Base-by-base conservation (phyloP, 2,329 filamentous ascomycete genomes). In the Fusarium chuoi region DNA sequence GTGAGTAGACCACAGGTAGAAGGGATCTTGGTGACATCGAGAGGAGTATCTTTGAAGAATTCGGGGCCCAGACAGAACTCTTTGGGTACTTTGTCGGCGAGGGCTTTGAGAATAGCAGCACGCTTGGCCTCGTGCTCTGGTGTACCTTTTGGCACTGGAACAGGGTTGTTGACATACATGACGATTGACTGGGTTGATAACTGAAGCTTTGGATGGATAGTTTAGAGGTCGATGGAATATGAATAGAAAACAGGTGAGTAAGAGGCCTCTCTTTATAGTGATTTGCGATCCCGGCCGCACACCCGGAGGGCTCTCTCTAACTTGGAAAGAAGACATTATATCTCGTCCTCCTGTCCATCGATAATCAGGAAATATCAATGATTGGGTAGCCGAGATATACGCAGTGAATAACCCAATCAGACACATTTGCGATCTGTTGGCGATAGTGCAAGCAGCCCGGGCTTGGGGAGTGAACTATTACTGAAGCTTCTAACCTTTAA, bases 91-190 rank as follows among this genome's bases (percentile, higher is more conserved):
- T 55, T 55, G 20, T 55, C 51, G 20, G 35, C 24, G 24, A 55
- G 35, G 28, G 51, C 51, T 55, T 55, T 41, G 24, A 55, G 20
- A 41, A 55, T 7, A 41, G 51, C 0, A 1, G 24, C 51, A 30
- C 51, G 51, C 2, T 55, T 41, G 15, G 51, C 20, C 15, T 55
- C 51, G 15, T 55, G 11, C 20, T 55, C 51, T 28, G 35, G 35
- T 0, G 51, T n/a, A 6, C 51, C 51, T 13, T 17, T 41, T 3
- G 51, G 35, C 6, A 55, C 51, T 3, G 51, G 24, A 0, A 55
- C 51, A 6, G 51, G 51, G 35, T n/a, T 55, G 5, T 55, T 55
- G 51, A 55, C 24, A 7, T 55, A 10, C 51, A 55, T 55, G 18
- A 3, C 11, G 20, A 13, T 54, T 54, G 24, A 17, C 11, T 9